Evolutionary conservation across 2,329 filamentous ascomycete species (phyloP), one percentile per base, ranked within the genome.

Genomic region (Magnaporthiopsis poae): DNA sequence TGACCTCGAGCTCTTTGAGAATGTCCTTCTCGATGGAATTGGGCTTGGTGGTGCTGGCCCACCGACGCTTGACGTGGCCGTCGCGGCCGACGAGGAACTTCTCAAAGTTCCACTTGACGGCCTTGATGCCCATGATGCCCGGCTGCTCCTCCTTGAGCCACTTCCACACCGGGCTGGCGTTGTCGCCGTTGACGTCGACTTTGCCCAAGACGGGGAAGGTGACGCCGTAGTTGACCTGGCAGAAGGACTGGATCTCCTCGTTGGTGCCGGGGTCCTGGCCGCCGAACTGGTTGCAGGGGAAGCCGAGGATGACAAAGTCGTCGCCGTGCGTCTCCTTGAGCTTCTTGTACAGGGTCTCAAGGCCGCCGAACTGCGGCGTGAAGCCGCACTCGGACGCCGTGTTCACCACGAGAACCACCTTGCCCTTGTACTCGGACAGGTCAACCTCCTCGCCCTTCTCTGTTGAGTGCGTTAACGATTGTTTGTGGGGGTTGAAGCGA

Each of bases 51-150:
- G 87, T 90, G 77, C 90, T 94, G 46, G 91, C 90, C 92, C 92
- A 99, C 70, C 95, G 83, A 35, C 85, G 85, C 79, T 90, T 90
- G 72, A 98, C 92, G 80, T 89, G 85, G 33, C 95, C 95, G 77
- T 98, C 92, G 69, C 86, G 85, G 68, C 89, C 90, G 70, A 99
- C 82, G 70, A 99, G 81, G 80, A 97, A 99, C 86, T 99, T 99
- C 80, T 99, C 95, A 82, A 98, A 99, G 81, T 99, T 99, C 95
- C 95, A 99, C 89, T 98, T 97, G 73, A 99, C 84, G 69, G 88
- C 80, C 88, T 96, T 94, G 75, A 98, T 77, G 27, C 95, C 95
- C 80, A 98, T 80, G 66, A 97, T 74, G 29, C 95, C 93, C 0
- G 94, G 85, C 82, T 92, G 89, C 79, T 88, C 80, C 61, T 79